Evolutionary conservation across 2,329 filamentous ascomycete genomes (phyloP), one percentile per base, ranked within the genome.

Genomic region (Pyrenochaeta sp.): DNA sequence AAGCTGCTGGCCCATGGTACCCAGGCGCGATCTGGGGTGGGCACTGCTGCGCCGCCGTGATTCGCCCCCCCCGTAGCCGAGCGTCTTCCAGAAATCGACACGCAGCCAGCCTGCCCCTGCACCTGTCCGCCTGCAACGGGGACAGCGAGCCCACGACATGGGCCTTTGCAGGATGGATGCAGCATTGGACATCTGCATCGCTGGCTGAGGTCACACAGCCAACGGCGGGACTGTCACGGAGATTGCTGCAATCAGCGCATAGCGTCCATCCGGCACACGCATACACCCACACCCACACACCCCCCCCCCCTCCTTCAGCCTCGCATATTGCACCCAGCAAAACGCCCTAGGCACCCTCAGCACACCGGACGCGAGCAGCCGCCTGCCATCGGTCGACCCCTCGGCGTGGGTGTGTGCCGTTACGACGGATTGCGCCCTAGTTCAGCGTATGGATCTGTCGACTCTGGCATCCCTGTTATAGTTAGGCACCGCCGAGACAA

Each of bases 31-130:
- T 73, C 69, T 67, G 66, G 67, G 66, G 66, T 61, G 63, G 64
- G 54, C 60, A 58, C 55, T 51, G 54, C 35, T 54, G 20, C 54
- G 53, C 29, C 3, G 35, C 45, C 30, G 20, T 54, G 21, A 71
- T 72, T 69, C 63, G 68, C 53, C 54, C 45, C n/a, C 17, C 21
- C 30, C 29, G 44, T 49, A 66, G 55, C 62, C 64, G 63, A 73
- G 56, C 63, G 65, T 61, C 66, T 73, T 73, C 68, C 70, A 72
- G 70, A 72, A 71, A 69, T 63, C 67, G 62, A 60, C 57, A 47
- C 63, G 56, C 52, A 42, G 47, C 64, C 51, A 59, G 49, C 43
- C 50, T 36, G 37, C 21, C 66, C 64, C 59, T 67, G 66, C 51
- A 23, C 47, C 46, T 29, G 46, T 45, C 45, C 51, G 50, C 51